Evolutionary conservation across 495 filamentous ascomycete genomes (phyloP).

Genomic region (Lineolata rhizophorae): DNA sequence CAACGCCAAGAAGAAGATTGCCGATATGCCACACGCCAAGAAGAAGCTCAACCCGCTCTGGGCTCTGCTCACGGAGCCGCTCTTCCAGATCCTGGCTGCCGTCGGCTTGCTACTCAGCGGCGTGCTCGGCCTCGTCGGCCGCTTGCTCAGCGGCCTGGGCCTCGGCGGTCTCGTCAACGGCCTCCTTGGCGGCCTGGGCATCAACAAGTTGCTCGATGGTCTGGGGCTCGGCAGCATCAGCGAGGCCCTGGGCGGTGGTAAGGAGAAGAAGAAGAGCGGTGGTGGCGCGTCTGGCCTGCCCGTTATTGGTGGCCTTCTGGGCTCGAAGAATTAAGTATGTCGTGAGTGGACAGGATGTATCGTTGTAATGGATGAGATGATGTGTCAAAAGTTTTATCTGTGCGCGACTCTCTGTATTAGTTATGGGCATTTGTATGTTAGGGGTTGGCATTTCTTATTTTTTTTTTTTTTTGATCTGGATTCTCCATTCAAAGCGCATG

Average conservation of each 20-base stretch:
- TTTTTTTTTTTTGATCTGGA: too few relatives aligned
- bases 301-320: constrained; percentile 20
- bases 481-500: too few relatives aligned
- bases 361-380: too few relatives aligned
- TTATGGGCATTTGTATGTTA: too few relatives aligned
- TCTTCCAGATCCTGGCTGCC: constrained; percentile 83
- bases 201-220: constrained; percentile 53
- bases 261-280: constrained; percentile 20
- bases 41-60: constrained; percentile 82
- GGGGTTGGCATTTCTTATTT: too few relatives aligned
- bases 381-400: too few relatives aligned
- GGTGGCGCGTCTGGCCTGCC: constrained; percentile 14
- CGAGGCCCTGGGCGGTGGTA: constrained; percentile 28
- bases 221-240: constrained; percentile 45
- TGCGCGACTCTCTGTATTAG: too few relatives aligned
- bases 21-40: constrained; percentile 84
- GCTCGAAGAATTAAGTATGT: constrained; percentile 2
- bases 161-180: constrained; percentile 62
- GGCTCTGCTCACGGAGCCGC: constrained; percentile 58
- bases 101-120: constrained; percentile 69
- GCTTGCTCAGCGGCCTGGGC: constrained; percentile 62
- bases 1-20: constrained; percentile 61
- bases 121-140: constrained; percentile 64
- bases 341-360: too few relatives aligned
- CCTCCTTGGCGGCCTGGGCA: constrained; percentile 56